phyloP scores from a whole-genome alignment of 805 yeast species.

The Starmera amethionina region DNA sequence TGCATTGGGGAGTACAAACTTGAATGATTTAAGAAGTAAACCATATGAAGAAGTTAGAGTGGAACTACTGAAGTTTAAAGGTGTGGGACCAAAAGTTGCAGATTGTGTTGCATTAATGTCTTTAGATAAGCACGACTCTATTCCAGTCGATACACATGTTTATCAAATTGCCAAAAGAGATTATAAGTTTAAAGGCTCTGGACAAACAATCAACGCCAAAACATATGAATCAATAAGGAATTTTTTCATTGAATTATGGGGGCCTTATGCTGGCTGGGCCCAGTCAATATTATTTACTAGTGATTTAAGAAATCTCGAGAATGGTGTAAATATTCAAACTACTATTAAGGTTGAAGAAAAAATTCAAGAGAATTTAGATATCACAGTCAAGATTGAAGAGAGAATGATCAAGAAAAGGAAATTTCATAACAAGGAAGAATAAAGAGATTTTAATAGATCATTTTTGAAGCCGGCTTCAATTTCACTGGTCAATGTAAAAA shows the following conservation, averaged over 20 bases:
- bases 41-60: constrained; percentile 45
- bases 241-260: constrained; percentile 66
- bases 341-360: constrained; percentile 8
- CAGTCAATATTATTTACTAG: constrained; percentile 90
- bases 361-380: background rate
- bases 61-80: constrained; percentile 55
- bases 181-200: constrained; percentile 42
- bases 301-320: constrained; percentile 62
- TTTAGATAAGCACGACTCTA: constrained; percentile 73
- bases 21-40: constrained; percentile 31
- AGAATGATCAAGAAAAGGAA: no score
- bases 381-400: no score
- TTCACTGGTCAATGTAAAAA: no score
- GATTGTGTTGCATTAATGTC: constrained; percentile 95
- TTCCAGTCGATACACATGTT: constrained; percentile 95
- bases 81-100: constrained; percentile 97
- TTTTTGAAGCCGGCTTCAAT: no score
- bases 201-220: constrained; percentile 19
- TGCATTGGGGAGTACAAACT: constrained; percentile 24
- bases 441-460: no score
- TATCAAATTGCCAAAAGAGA: constrained; percentile 81
- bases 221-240: constrained; percentile 37
- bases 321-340: constrained; percentile 42
- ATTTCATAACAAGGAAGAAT: background rate
- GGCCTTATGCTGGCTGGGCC: constrained; percentile 96